These are phyloP conservation scores for Globisporangium iwayamae DNA, from an alignment of 352 stramenopile species.

Conservation along the genomic window DNA sequence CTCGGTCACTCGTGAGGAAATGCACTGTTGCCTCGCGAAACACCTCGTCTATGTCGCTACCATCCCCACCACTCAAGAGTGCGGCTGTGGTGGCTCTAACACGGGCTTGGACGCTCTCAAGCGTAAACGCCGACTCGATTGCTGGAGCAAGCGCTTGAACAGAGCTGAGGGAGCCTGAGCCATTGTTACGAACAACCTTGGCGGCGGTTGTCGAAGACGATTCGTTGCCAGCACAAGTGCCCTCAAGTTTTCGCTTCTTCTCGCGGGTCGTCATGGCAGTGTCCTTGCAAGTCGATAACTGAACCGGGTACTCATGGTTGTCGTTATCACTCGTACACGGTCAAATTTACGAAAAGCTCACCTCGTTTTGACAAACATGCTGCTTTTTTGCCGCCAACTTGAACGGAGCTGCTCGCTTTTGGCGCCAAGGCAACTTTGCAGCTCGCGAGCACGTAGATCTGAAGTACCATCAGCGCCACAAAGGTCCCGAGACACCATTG, in stretches of 20 bases:
- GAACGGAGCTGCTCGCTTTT: neutral
- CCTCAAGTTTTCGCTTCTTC: neutral
- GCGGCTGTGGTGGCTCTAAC: neutral
- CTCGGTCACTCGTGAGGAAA: slow-evolving; percentile 23
- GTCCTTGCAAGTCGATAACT: neutral
- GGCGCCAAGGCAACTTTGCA: neutral
- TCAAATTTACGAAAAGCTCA: neutral
- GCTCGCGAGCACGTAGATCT: neutral
- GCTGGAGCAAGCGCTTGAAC: neutral
- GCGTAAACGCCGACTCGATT: neutral
- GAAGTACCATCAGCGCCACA: neutral
- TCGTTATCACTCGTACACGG: neutral
- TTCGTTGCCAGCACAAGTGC: neutral
- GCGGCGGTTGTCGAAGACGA: too few species aligned
- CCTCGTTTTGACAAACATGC: neutral
- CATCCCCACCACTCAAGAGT: neutral
- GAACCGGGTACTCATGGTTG: neutral
- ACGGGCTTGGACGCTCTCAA: slow-evolving; percentile 26
- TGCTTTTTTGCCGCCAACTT: neutral
- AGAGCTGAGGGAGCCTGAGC: neutral
- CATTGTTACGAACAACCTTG: neutral
- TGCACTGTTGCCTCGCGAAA: slow-evolving; percentile 11
- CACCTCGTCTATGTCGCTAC: neutral
- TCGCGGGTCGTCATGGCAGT: neutral
- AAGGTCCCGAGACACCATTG: neutral